Evolutionary conservation across 2,329 filamentous ascomycete species (phyloP).

Genomic region (Alternaria alternata): DNA sequence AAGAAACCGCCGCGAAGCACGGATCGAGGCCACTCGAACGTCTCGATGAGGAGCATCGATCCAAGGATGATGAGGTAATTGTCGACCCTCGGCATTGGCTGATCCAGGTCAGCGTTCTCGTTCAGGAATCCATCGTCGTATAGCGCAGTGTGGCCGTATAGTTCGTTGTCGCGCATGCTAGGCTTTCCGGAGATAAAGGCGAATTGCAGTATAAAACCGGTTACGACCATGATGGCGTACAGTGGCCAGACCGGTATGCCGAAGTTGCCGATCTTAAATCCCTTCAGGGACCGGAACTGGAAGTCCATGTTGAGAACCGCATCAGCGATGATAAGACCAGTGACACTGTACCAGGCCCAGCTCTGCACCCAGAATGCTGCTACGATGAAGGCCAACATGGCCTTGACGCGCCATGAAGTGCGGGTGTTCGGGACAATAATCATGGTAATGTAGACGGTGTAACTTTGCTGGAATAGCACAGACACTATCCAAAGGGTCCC

Average conservation of each 20-base stretch:
- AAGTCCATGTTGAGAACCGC: conserved; percentile 55
- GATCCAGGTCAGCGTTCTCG: conserved; percentile 39
- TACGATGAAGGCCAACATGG: conserved; percentile 51
- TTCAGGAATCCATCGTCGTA: conserved; percentile 53
- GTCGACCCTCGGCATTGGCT: conserved; percentile 53
- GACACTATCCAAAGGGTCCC: conserved; percentile 57
- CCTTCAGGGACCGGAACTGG: conserved; percentile 28
- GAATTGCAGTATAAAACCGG: conserved; percentile 54
- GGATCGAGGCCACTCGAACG: conserved; percentile 46
- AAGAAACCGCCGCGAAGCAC: conserved; percentile 48
- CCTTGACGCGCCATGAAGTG: conserved; percentile 52
- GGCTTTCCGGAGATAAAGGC: conserved; percentile 54
- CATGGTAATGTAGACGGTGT: conserved; percentile 60
- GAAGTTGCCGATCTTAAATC: conserved; percentile 23
- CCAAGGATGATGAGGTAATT: conserved; percentile 57
- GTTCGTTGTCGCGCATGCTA: conserved; percentile 47
- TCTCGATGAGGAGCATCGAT: conserved; percentile 53
- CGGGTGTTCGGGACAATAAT: conserved; percentile 57
- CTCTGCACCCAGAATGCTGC: conserved; percentile 59
- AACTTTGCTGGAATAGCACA: conserved; percentile 57
- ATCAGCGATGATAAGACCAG: conserved; percentile 59
- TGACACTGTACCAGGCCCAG: conserved; percentile 58
- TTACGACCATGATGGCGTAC: conserved; percentile 41
- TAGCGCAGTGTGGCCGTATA: conserved; percentile 53
- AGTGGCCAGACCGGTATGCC: conserved; percentile 42